These are phyloP conservation scores for Ogataea sp. DNA, from an alignment of 805 yeast species.

Conservation along the genomic window DNA sequence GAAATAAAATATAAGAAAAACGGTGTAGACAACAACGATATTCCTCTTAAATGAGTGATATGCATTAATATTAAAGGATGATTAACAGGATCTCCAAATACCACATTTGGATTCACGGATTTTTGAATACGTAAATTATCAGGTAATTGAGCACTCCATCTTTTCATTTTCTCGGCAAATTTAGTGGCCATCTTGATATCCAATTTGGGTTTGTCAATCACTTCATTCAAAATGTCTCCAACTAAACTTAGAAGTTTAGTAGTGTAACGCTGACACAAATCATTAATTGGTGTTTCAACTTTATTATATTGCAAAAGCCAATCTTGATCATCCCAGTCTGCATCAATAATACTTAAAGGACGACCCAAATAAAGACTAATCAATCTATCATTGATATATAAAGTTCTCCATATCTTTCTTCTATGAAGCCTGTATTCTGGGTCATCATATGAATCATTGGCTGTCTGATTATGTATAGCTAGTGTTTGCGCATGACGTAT, in stretches of 20 bases:
- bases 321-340: slow-evolving; percentile 31
- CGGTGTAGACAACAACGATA: slow-evolving; percentile 32
- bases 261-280: slow-evolving; percentile 21
- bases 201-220: slow-evolving; percentile 26
- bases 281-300: slow-evolving; percentile 14
- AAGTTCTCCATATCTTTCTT: slow-evolving; percentile 18
- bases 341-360: slow-evolving; percentile 26
- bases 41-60: slow-evolving; percentile 28
- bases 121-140: slow-evolving; percentile 21
- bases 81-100: slow-evolving; percentile 8
- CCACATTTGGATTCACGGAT: slow-evolving; percentile 7
- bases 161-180: slow-evolving; percentile 28
- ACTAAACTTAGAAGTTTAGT: slow-evolving; percentile 21
- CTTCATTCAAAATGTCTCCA: slow-evolving; percentile 23
- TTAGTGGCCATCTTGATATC: slow-evolving; percentile 23
- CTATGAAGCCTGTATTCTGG: slow-evolving; percentile 20
- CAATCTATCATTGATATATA: slow-evolving; percentile 12
- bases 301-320: slow-evolving; percentile 5
- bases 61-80: slow-evolving; percentile 25
- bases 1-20: slow-evolving; percentile 28
- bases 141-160: slow-evolving; percentile 27
- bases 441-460: slow-evolving; percentile 30
- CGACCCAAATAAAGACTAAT: slow-evolving; percentile 29
- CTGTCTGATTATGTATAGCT: slow-evolving; percentile 31
- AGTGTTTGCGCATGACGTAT: slow-evolving; percentile 35